Conservation (phyloP, 345 rosid genomes). For the Hibiscus mutabilis region DNA sequence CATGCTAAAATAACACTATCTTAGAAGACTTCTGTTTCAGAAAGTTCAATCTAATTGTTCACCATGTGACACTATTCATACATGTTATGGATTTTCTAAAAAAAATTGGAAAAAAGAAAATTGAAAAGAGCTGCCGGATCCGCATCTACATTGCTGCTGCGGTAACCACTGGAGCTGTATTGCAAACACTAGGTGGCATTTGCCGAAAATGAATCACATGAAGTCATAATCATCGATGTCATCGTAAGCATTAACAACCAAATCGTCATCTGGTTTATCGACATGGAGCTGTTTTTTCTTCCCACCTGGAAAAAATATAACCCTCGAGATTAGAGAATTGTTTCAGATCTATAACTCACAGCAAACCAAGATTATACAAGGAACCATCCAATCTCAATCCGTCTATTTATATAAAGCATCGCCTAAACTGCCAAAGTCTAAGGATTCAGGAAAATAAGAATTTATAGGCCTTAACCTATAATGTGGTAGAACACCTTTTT, state of each 20-base stretch:
- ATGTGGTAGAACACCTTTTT: neutral
- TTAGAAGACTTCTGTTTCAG: neutral
- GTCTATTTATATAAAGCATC: too few relatives aligned
- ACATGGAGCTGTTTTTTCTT: conserved; percentile 82
- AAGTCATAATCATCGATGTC: conserved; percentile 75
- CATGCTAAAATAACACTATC: neutral
- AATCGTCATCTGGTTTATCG: conserved; percentile 69
- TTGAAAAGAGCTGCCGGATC: conserved; percentile 6
- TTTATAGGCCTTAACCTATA: neutral
- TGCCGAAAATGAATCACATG: conserved; percentile 42
- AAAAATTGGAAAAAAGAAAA: neutral
- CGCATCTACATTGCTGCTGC: neutral
- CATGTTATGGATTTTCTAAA: conserved; percentile 8
- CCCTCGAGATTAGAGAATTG: neutral
- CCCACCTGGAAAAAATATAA: conserved; percentile 31
- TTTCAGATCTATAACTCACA: neutral
- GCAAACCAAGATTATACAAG: neutral
- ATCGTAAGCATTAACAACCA: conserved; percentile 45
- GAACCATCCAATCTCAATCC: neutral
- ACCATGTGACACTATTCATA: neutral
- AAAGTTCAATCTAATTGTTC: neutral
- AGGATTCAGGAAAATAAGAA: neutral
- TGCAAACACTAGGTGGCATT: conserved; percentile 3
- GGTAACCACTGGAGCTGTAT: neutral
- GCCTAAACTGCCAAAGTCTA: neutral